Percentiles rank a stretch among this genome's conserved stretches.
phyloP scores from a whole-genome alignment of 1,284 basidiomycete genomes.

The Vanrija humicola region DNA sequence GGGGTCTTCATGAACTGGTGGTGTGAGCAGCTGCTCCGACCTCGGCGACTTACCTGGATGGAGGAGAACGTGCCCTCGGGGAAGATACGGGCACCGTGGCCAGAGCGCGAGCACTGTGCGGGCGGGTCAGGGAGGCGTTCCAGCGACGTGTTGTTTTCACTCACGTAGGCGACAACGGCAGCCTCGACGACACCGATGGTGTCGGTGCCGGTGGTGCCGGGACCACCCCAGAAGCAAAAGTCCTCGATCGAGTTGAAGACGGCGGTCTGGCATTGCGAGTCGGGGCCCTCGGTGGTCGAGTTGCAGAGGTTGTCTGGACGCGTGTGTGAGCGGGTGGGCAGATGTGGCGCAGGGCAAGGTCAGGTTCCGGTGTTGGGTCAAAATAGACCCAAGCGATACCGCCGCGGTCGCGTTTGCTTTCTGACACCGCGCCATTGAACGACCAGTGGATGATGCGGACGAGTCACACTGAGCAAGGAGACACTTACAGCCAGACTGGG shows the following conservation, averaged over 20 bases:
- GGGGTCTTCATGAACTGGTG: conserved; percentile 1
- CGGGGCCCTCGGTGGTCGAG: conserved; percentile 16
- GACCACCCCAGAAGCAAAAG: conserved; percentile 1
- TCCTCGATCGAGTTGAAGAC: conserved; percentile 6
- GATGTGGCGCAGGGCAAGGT: not conserved
- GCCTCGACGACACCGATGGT: not conserved
- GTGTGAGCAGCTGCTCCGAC: not conserved
- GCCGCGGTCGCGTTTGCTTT: too few relatives aligned
- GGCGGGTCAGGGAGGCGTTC: not conserved
- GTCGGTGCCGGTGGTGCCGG: not conserved
- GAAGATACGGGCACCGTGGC: conserved; percentile 4
- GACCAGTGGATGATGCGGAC: not conserved
- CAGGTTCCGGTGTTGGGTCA: too few relatives aligned
- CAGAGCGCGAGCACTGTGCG: not conserved
- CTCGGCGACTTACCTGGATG: conserved; percentile 8
- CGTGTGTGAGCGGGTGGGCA: not conserved
- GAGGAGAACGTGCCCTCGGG: conserved; percentile 10
- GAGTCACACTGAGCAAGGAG: not conserved
- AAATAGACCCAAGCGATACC: too few relatives aligned
- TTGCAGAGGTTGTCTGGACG: conserved; percentile 22
- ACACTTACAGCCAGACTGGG: conserved; percentile 9
- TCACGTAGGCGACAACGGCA: not conserved
- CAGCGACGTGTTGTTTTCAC: too few relatives aligned
- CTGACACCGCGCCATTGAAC: too few relatives aligned
- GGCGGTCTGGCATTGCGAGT: conserved; percentile 18